These are phyloP conservation scores for Collybia mongolica DNA, from an alignment of 768 basidiomycete species.

Conservation along the genomic window DNA sequence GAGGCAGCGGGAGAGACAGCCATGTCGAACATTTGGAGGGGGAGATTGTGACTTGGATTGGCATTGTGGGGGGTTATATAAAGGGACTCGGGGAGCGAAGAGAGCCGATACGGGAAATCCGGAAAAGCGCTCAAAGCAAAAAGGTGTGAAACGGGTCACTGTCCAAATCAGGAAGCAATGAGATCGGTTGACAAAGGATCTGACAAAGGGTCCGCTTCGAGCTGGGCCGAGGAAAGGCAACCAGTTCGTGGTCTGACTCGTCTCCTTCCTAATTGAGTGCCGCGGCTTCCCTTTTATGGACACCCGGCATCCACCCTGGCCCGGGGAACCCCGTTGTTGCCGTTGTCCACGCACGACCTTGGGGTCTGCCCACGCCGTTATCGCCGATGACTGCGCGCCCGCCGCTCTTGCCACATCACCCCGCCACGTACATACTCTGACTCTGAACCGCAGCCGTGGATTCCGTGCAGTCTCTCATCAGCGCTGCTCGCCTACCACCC, in stretches of 20 bases:
- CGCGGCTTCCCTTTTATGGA: conserved; percentile 13
- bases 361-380: neutral
- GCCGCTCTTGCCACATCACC: neutral
- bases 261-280: conserved; percentile 10
- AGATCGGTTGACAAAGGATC: conserved; percentile 21
- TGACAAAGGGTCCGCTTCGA: conserved; percentile 18
- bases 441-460: neutral
- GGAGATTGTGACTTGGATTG: conserved; percentile 13
- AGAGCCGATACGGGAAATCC: conserved; percentile 31
- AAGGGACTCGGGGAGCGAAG: conserved; percentile 28
- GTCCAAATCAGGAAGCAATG: conserved; percentile 13
- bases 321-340: neutral
- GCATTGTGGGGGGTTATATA: conserved; percentile 26
- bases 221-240: conserved; percentile 4
- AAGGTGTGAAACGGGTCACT: conserved; percentile 13
- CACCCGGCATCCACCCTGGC: conserved; percentile 15
- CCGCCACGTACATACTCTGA: neutral
- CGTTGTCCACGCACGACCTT: conserved; percentile 12
- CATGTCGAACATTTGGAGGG: conserved; percentile 19
- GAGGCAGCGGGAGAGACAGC: conserved; percentile 18
- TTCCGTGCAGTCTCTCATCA: neutral
- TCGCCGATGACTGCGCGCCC: neutral
- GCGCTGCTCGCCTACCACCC: neutral
- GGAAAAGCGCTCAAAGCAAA: conserved; percentile 16
- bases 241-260: conserved; percentile 12